Conservation (phyloP, 2,329 filamentous ascomycete species). For the Botrytis fabae region DNA sequence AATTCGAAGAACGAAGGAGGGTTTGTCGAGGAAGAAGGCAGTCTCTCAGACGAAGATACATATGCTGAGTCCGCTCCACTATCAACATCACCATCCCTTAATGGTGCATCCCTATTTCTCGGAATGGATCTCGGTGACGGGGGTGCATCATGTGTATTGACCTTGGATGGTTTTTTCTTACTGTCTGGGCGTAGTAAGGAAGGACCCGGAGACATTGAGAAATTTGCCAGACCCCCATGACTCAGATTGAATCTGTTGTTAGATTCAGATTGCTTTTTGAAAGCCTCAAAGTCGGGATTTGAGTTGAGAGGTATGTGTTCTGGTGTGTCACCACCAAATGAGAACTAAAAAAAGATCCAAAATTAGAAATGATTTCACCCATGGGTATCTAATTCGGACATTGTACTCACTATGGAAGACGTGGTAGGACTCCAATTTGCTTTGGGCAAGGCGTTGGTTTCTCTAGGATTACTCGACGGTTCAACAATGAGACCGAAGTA, state of each 20-base stretch:
- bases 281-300: conserved; percentile 81
- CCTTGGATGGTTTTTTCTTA: conserved; percentile 33
- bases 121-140: conserved; percentile 32
- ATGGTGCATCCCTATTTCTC: conserved; percentile 25
- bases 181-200: conserved; percentile 27
- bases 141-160: conserved; percentile 30
- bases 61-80: conserved; percentile 55
- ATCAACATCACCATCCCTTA: conserved; percentile 45
- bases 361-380: conserved; percentile 11
- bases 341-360: conserved; percentile 46
- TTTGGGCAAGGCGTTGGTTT: conserved; percentile 62
- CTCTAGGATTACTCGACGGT: conserved; percentile 58
- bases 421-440: conserved; percentile 75
- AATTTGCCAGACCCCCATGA: conserved; percentile 47
- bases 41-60: conserved; percentile 50
- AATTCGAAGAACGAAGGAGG: conserved; percentile 44
- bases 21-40: conserved; percentile 25
- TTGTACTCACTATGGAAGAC: conserved; percentile 55
- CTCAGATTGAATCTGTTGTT: conserved; percentile 55
- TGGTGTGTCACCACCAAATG: conserved; percentile 67
- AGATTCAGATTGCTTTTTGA: conserved; percentile 70
- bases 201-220: conserved; percentile 43
- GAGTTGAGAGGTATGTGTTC: conserved; percentile 70
- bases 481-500: conserved; percentile 81
- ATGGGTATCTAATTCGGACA: background rate